phyloP scores from a whole-genome alignment of 306 rosid species.

The Ceratonia siliqua region DNA sequence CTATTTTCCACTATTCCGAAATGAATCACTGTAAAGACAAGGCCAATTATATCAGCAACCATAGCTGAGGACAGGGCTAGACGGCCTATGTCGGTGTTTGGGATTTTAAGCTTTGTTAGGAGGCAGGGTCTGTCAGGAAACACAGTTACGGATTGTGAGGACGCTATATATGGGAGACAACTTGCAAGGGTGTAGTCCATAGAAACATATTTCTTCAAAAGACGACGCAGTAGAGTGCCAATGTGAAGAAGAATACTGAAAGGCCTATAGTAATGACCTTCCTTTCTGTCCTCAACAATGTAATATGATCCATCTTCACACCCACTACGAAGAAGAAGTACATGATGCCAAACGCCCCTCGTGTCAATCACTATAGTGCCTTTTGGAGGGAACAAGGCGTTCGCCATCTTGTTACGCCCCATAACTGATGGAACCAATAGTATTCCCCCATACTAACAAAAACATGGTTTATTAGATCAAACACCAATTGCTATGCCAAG shows the following conservation, averaged over 20 bases:
- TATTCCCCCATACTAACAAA: slow-evolving; percentile 40
- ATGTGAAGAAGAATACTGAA: slow-evolving; percentile 36
- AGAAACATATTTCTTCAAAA: not conserved
- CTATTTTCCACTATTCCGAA: slow-evolving; percentile 19
- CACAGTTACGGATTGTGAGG: slow-evolving; percentile 46
- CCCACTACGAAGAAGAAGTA: slow-evolving; percentile 53
- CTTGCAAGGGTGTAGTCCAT: slow-evolving; percentile 25
- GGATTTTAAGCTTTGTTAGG: slow-evolving; percentile 54
- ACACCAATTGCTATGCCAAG: not conserved
- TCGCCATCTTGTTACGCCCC: slow-evolving; percentile 37
- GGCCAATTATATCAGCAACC: slow-evolving; percentile 44
- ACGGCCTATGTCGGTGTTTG: slow-evolving; percentile 64
- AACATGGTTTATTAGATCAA: slow-evolving; percentile 21
- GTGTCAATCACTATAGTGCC: slow-evolving; percentile 44
- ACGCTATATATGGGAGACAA: slow-evolving; percentile 35
- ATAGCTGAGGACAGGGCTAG: slow-evolving; percentile 49
- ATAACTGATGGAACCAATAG: slow-evolving; percentile 61
- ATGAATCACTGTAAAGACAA: not conserved
- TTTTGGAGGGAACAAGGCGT: slow-evolving; percentile 44
- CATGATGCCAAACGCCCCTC: slow-evolving; percentile 45
- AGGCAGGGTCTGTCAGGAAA: slow-evolving; percentile 48
- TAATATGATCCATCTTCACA: slow-evolving; percentile 43
- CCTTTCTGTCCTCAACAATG: slow-evolving; percentile 44
- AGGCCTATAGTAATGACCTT: slow-evolving; percentile 44
- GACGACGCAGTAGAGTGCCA: not conserved